phyloP scores from a whole-genome alignment of 2,329 filamentous ascomycete genomes.

The Cryphonectria parasitica region DNA sequence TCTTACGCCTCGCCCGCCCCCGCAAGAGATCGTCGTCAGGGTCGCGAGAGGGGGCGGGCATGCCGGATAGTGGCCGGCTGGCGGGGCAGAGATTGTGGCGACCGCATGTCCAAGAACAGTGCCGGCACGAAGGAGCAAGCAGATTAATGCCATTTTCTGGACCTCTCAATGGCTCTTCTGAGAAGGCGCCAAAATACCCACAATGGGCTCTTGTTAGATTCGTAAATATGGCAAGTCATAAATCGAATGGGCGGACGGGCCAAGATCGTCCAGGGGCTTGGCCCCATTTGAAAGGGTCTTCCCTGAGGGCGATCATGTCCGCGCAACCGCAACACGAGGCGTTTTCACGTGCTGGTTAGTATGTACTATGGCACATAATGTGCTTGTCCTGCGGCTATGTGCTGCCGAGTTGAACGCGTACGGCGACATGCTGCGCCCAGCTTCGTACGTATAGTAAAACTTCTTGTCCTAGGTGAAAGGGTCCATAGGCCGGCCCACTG shows the following conservation, averaged over 20 bases:
- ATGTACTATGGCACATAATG: not conserved
- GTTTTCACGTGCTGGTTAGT: not conserved
- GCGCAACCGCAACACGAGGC: conserved; percentile 1
- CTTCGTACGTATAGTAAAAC: not conserved
- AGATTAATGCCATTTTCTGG: not conserved
- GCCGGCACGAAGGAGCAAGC: not conserved
- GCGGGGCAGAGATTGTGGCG: not conserved
- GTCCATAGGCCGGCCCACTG: not conserved
- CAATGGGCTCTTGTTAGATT: not conserved
- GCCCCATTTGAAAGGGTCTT: conserved; percentile 6
- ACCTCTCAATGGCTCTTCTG: not conserved
- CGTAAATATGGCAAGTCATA: not conserved
- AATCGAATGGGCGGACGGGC: not conserved
- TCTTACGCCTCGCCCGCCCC: not conserved
- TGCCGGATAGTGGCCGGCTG: conserved; percentile 1
- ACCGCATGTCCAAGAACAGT: not conserved
- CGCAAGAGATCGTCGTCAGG: not conserved
- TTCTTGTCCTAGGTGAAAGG: not conserved
- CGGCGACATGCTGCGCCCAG: not conserved
- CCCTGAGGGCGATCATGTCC: conserved; percentile 2
- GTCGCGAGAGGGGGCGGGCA: not conserved
- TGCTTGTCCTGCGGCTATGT: not conserved
- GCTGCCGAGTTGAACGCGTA: not conserved
- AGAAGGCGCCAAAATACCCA: not conserved
- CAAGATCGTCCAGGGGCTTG: conserved; percentile 4